phyloP scores from a whole-genome alignment of 2,329 filamentous ascomycete species.

The Aspergillus carbonarius region DNA sequence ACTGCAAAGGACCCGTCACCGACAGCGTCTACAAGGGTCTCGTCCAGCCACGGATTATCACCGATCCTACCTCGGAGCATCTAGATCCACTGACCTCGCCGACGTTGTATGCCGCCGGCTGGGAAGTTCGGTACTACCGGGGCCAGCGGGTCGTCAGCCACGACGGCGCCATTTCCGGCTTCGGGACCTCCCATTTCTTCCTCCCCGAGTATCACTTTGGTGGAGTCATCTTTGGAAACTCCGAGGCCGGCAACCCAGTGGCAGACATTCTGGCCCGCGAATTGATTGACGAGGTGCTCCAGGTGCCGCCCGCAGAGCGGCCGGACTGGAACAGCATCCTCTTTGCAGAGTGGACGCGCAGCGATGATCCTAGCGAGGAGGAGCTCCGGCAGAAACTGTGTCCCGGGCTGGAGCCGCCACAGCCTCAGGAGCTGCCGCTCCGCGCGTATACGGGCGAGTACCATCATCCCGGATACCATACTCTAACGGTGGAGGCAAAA shows the following conservation, averaged over 20 bases:
- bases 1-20: conserved; percentile 26
- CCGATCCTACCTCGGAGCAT: conserved; percentile 16
- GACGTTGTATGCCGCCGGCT: conserved; percentile 25
- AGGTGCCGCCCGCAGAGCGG: conserved; percentile 17
- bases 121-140: conserved; percentile 29
- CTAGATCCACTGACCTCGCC: conserved; percentile 24
- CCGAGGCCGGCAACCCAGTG: conserved; percentile 15
- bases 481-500: conserved; percentile 24
- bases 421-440: conserved; percentile 18
- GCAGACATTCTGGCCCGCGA: conserved; percentile 20
- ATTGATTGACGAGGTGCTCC: conserved; percentile 26
- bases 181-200: conserved; percentile 26
- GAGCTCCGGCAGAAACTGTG: neutral
- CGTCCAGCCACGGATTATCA: conserved; percentile 24
- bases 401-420: neutral
- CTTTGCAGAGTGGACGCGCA: neutral
- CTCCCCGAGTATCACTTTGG: conserved; percentile 29
- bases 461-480: conserved; percentile 28
- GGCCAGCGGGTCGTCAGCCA: conserved; percentile 30
- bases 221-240: conserved; percentile 31
- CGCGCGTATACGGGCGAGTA: conserved; percentile 24
- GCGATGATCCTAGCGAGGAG: neutral
- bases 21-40: conserved; percentile 24
- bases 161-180: conserved; percentile 30
- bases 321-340: conserved; percentile 17